These are phyloP conservation scores for Phylloboletellus chloephorus DNA, from an alignment of 1,284 basidiomycete genomes.

Conservation along the genomic window DNA sequence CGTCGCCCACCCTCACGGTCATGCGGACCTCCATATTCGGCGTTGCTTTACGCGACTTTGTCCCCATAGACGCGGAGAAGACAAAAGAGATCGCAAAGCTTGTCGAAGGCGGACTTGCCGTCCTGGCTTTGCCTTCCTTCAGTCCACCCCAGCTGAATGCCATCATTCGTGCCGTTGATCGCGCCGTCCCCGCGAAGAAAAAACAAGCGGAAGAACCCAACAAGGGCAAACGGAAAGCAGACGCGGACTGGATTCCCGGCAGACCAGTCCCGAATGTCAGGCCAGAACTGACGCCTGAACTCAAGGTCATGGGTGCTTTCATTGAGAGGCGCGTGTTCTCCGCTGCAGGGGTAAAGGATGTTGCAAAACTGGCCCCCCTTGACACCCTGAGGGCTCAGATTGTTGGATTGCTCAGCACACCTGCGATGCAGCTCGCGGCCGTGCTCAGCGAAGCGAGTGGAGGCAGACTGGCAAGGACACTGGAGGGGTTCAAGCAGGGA, in stretches of 20 bases:
- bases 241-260: constrained; percentile 56
- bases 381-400: constrained; percentile 70
- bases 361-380: constrained; percentile 64
- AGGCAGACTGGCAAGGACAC: constrained; percentile 64
- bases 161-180: constrained; percentile 63
- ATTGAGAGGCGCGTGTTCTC: constrained; percentile 69
- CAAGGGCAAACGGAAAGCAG: constrained; percentile 47
- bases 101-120: constrained; percentile 56
- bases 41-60: constrained; percentile 58
- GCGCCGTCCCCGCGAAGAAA: constrained; percentile 55
- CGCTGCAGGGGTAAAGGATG: constrained; percentile 49
- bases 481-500: constrained; percentile 73
- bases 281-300: constrained; percentile 51
- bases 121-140: constrained; percentile 61
- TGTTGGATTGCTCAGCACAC: constrained; percentile 67
- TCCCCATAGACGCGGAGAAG: constrained; percentile 44
- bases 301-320: constrained; percentile 68
- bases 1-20: constrained; percentile 48
- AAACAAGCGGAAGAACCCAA: constrained; percentile 36
- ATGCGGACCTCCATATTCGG: constrained; percentile 70
- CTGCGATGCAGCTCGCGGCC: constrained; percentile 62
- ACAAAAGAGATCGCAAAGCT: constrained; percentile 49
- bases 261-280: constrained; percentile 54
- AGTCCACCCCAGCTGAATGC: constrained; percentile 66
- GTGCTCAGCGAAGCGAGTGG: constrained; percentile 70